Evolutionary conservation across 805 yeast species (phyloP).

Genomic region (Spathaspora gorwiae): DNA sequence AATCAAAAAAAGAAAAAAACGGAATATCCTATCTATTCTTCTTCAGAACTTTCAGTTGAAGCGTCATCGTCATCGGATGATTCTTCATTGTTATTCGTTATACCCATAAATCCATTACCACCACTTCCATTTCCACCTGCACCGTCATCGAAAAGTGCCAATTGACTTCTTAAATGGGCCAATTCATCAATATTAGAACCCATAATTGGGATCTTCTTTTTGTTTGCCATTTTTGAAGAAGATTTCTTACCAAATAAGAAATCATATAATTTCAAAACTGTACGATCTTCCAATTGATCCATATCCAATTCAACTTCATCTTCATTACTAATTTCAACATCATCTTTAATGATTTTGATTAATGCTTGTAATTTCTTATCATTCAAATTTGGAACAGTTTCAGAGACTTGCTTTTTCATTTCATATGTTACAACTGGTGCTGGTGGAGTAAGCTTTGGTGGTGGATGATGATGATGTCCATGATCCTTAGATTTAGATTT

Average conservation of each 20-base stretch:
- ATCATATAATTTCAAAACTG: conserved; percentile 78
- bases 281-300: conserved; percentile 83
- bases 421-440: conserved; percentile 71
- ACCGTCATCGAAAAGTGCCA: conserved; percentile 40
- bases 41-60: conserved; percentile 61
- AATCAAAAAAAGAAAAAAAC: background rate
- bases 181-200: conserved; percentile 45
- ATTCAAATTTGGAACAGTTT: conserved; percentile 70
- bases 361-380: conserved; percentile 82
- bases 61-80: conserved; percentile 47
- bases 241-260: conserved; percentile 55
- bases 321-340: conserved; percentile 56
- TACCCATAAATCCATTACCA: conserved; percentile 26
- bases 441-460: conserved; percentile 10
- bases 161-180: conserved; percentile 56
- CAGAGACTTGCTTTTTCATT: conserved; percentile 92
- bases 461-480: background rate
- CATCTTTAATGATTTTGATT: conserved; percentile 78
- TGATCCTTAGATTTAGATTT: conserved; percentile 25
- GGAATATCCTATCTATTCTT: conserved; percentile 41
- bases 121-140: conserved; percentile 16
- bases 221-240: conserved; percentile 37
- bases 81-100: conserved; percentile 32
- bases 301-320: conserved; percentile 91
- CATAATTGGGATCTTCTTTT: conserved; percentile 23